Evolutionary conservation across 1,284 basidiomycete species (phyloP).

Genomic region (Rugosomyces carneus): DNA sequence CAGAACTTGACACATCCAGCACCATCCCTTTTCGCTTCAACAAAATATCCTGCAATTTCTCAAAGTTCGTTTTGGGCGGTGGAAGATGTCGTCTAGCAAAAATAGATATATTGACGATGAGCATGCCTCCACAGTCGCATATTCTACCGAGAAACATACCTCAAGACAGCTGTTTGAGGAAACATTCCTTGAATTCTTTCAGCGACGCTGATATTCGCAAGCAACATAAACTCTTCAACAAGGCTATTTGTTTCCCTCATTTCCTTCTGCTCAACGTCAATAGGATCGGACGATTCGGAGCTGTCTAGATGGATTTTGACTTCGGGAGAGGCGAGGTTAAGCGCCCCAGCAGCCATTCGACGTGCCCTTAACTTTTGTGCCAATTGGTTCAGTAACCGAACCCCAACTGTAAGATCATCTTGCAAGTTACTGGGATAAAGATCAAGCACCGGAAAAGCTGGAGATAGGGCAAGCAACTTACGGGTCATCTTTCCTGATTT

Average conservation of each 20-base stretch:
- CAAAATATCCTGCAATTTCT: conserved; percentile 92
- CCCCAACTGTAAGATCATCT: conserved; percentile 84
- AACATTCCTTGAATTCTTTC: conserved; percentile 90
- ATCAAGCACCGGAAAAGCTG: neutral
- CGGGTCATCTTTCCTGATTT: conserved; percentile 90
- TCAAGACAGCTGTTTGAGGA: conserved; percentile 91
- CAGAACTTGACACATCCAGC: conserved; percentile 91
- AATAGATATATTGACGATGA: conserved; percentile 3
- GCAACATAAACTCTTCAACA: conserved; percentile 98
- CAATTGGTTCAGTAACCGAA: conserved; percentile 86
- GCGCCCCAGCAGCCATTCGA: conserved; percentile 90
- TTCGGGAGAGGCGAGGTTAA: conserved; percentile 97
- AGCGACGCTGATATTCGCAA: conserved; percentile 96
- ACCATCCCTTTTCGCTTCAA: conserved; percentile 79
- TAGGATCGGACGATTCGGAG: conserved; percentile 88
- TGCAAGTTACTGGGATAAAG: conserved; percentile 48
- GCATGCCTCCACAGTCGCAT: no score
- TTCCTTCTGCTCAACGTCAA: conserved; percentile 97
- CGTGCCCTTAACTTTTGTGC: conserved; percentile 83
- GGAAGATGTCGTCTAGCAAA: conserved; percentile 79
- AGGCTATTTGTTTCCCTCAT: conserved; percentile 91
- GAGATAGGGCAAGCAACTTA: conserved; percentile 36
- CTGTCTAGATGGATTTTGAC: conserved; percentile 95
- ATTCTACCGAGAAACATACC: conserved; percentile 56
- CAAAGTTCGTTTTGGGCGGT: conserved; percentile 92